These are phyloP conservation scores for Orbilia blumenaviensis DNA, from an alignment of 2,329 filamentous ascomycete species.

Conservation along the genomic window DNA sequence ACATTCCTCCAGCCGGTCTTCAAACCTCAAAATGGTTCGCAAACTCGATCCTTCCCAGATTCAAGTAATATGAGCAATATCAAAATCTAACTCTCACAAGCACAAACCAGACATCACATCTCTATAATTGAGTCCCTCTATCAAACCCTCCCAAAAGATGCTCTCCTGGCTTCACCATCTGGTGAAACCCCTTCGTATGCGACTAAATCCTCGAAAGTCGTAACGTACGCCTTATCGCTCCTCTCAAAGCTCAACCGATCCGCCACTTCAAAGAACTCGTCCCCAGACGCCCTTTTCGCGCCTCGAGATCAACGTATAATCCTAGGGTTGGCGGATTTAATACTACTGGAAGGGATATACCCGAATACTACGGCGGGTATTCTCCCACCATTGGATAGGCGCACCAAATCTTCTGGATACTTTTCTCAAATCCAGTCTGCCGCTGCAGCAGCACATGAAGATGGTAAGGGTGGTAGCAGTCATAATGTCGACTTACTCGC, in stretches of 20 bases:
- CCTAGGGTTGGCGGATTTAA: conserved; percentile 55
- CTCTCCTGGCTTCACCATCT: not conserved
- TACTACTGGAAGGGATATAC: conserved; percentile 57
- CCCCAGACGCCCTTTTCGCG: conserved; percentile 44
- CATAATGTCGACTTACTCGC: conserved; percentile 25
- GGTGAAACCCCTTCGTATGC: not conserved
- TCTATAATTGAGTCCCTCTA: conserved; percentile 47
- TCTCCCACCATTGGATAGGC: conserved; percentile 34
- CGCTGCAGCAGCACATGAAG: not conserved
- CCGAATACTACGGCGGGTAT: conserved; percentile 55
- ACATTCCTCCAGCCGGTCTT: conserved; percentile 47
- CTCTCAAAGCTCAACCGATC: conserved; percentile 18
- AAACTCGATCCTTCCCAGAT: not conserved
- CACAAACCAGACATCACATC: conserved; percentile 25
- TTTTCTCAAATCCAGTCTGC: conserved; percentile 41
- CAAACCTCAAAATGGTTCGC: conserved; percentile 43
- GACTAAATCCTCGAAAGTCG: conserved; percentile 16
- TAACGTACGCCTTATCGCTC: conserved; percentile 21
- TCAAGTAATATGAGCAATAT: not conserved
- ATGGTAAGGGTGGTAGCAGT: not conserved
- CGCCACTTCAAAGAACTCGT: conserved; percentile 30
- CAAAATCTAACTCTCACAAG: conserved; percentile 32
- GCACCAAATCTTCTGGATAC: conserved; percentile 50
- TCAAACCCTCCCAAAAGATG: conserved; percentile 23
- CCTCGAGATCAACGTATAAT: conserved; percentile 55